A percentile compares a stretch with the other conserved stretches of the same genome.
These are phyloP conservation scores for Apiotrichum mycotoxinovorans DNA, from an alignment of 1,284 basidiomycete species.

Conservation along the genomic window DNA sequence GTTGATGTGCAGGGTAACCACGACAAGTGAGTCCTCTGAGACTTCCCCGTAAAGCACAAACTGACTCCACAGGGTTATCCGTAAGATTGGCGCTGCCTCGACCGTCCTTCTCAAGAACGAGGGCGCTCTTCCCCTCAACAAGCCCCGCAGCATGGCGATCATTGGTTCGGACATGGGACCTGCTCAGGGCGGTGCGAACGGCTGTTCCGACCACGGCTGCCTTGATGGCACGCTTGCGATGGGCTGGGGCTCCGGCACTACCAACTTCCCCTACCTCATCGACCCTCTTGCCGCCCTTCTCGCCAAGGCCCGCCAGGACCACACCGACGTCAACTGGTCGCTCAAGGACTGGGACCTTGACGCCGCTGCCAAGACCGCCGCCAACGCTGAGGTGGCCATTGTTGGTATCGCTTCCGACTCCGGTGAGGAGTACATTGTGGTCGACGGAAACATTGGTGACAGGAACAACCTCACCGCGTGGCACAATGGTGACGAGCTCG, in stretches of 20 bases:
- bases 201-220: conserved; percentile 60
- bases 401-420: conserved; percentile 67
- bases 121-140: conserved; percentile 58
- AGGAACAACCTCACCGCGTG: conserved; percentile 76
- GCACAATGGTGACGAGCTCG: conserved; percentile 64
- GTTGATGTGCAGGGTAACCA: conserved; percentile 72
- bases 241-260: conserved; percentile 73
- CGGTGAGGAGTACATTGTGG: conserved; percentile 70
- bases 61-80: conserved; percentile 41
- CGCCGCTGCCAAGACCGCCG: conserved; percentile 56
- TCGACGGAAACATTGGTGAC: conserved; percentile 61
- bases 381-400: conserved; percentile 60
- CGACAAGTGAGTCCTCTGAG: conserved; percentile 20
- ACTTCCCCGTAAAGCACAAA: too few relatives aligned
- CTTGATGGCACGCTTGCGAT: conserved; percentile 61
- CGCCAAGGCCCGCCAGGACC: conserved; percentile 55
- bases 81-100: conserved; percentile 36
- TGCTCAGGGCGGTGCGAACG: conserved; percentile 65
- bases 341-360: conserved; percentile 64
- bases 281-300: conserved; percentile 68
- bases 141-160: conserved; percentile 57
- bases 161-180: conserved; percentile 71
- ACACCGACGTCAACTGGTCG: conserved; percentile 53
- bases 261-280: conserved; percentile 54
- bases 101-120: conserved; percentile 72